Conservation (phyloP, 768 basidiomycete genomes). For the Inosperma sp. region DNA sequence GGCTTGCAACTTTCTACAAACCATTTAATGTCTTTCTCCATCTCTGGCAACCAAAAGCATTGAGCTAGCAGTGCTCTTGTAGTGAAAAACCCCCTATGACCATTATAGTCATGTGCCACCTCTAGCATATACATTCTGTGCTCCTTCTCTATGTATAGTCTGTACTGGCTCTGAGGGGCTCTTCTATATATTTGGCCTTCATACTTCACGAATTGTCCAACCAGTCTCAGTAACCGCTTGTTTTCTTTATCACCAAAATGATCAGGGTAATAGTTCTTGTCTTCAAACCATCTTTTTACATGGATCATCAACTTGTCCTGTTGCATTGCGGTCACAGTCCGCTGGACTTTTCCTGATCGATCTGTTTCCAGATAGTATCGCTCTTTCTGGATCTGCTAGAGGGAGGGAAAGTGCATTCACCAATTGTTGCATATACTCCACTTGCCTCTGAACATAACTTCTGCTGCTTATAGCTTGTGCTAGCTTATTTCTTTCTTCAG, state of each 20-base stretch:
- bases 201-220: slow-evolving; percentile 16
- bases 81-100: slow-evolving; percentile 22
- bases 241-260: too few relatives aligned
- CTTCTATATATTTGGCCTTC: slow-evolving; percentile 14
- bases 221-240: not conserved
- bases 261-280: not conserved
- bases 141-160: too few relatives aligned
- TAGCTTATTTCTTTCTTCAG: not conserved
- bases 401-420: not conserved
- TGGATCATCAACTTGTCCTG: not conserved
- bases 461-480: not conserved
- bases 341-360: not conserved
- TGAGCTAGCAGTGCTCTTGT: slow-evolving; percentile 13
- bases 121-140: too few relatives aligned
- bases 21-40: not conserved
- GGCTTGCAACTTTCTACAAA: too few relatives aligned
- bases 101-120: slow-evolving; percentile 20
- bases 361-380: not conserved
- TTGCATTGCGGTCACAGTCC: not conserved
- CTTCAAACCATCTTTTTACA: not conserved
- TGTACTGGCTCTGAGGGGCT: too few relatives aligned
- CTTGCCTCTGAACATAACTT: not conserved
- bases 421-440: not conserved
- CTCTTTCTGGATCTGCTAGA: not conserved
- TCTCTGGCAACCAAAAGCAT: slow-evolving; percentile 11